A percentile compares a stretch with the other conserved stretches of the same genome.
Evolutionary conservation across 2,329 filamentous ascomycete genomes (phyloP).

Genomic region (Penicillium sp.): DNA sequence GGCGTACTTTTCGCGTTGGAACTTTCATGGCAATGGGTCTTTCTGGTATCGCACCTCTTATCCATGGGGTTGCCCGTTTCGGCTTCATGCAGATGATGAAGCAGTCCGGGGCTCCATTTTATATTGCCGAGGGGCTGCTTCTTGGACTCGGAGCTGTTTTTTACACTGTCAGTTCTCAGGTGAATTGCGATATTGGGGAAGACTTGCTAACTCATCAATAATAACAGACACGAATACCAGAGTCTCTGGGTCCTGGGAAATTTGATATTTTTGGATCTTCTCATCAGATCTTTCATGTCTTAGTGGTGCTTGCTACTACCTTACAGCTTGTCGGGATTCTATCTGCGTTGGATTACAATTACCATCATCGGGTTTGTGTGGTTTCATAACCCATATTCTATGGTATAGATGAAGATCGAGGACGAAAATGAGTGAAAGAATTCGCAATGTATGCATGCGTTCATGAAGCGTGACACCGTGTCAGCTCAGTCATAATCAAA

Average conservation of each 20-base stretch:
- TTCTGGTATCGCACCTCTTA: background rate
- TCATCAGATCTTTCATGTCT: constrained; percentile 10
- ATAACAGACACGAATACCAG: constrained; percentile 2
- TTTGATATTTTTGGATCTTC: constrained; percentile 7
- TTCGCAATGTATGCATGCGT: constrained; percentile 1
- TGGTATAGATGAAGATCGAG: background rate
- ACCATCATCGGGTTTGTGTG: background rate
- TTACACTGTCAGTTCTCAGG: constrained; percentile 1
- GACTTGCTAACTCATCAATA: background rate
- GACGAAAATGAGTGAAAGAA: background rate
- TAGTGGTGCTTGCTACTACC: background rate
- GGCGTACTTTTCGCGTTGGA: constrained; percentile 6
- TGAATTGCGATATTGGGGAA: background rate
- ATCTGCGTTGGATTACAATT: constrained; percentile 7
- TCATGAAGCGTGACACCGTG: constrained; percentile 8
- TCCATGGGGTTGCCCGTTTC: constrained; percentile 1
- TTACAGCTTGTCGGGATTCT: background rate
- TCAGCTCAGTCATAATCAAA: constrained; percentile 10
- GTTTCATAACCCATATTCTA: background rate
- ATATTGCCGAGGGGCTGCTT: background rate
- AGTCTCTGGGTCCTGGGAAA: background rate
- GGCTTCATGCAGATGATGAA: constrained; percentile 1
- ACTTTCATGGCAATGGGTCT: constrained; percentile 5
- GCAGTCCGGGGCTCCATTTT: constrained; percentile 5
- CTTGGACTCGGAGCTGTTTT: constrained; percentile 1